Evolutionary conservation across 1,139 yeast genomes (phyloP), one percentile per base, ranked within the genome.

Genomic region (Lodderomyces elongisporus): DNA sequence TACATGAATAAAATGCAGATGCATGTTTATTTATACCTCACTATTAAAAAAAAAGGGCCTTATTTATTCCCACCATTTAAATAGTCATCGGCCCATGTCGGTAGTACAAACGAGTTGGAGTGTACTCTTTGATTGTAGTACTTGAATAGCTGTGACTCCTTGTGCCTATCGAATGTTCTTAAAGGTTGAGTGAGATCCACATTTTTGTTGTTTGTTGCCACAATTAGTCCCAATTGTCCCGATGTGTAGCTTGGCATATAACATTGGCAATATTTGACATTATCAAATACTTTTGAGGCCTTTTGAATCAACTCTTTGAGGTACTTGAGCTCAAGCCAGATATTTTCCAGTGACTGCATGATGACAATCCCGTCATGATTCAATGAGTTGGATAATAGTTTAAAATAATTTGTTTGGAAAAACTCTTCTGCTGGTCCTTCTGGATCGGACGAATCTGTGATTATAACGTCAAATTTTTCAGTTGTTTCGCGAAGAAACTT

Each of bases 341-440:
- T 81, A 58, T 82, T 87, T 59, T 91, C 98, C 34, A 89, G 77
- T 28, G 88, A 88, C 60, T 89, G 96, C 72, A 91, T 87, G 35
- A 93, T 84, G 36, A 89, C 85, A 27, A 88, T 79, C 20, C 96
- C 94, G 20, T 95, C 93, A 45, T 80, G 70, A 25, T 77, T 72
- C 39, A 89, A 70, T 2, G 95, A 87, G 40, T 76, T 74, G 42
- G 66, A 55, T 37, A 91, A 65, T 34, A 91, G 67, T 51, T 76
- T 69, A 60, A 89, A 91, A 64, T 89, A 91, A 40, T 77, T 78
- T 45, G 75, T 72, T 60, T 88, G 89, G 69, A 91, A 91, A 46
- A 91, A 83, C 30, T 87, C 85, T 50, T 81, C 95, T 3, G 98
- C 98, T 7, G 98, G 98, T 1, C 98, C 98, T 51, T 91, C 97